Evolutionary conservation across 305 asterid genomes (phyloP).

Genomic region (Rubia peregrina): DNA sequence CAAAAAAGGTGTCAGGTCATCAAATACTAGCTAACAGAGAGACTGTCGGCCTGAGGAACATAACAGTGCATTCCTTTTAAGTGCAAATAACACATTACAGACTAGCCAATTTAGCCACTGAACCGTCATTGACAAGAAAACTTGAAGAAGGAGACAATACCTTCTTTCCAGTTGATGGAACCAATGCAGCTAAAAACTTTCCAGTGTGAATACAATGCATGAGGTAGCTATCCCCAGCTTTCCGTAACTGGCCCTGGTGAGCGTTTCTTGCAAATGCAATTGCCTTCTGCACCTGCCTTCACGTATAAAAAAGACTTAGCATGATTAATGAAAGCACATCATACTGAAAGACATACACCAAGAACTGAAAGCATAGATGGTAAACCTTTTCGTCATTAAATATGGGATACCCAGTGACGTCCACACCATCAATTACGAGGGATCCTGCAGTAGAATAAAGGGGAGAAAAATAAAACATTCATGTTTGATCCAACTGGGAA

Average conservation of each 20-base stretch:
- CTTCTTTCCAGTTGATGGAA: slow-evolving; percentile 75
- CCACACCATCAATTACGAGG: slow-evolving; percentile 78
- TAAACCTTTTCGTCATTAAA: slow-evolving; percentile 79
- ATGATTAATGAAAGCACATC: slow-evolving; percentile 20
- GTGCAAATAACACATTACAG: neutral
- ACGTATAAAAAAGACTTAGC: slow-evolving; percentile 43
- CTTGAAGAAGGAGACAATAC: slow-evolving; percentile 40
- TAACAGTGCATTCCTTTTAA: neutral
- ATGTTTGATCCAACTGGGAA: neutral
- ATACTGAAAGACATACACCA: slow-evolving; percentile 15
- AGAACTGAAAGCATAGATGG: slow-evolving; percentile 39
- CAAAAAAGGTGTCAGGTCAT: slow-evolving; percentile 9
- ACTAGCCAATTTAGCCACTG: neutral
- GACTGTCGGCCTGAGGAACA: neutral
- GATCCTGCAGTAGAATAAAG: slow-evolving; percentile 51
- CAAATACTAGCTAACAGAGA: neutral
- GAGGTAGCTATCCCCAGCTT: slow-evolving; percentile 86
- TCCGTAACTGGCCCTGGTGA: slow-evolving; percentile 86
- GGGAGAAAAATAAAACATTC: neutral
- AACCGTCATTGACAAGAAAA: slow-evolving; percentile 14
- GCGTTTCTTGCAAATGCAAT: slow-evolving; percentile 86
- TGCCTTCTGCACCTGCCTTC: slow-evolving; percentile 99
- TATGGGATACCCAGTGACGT: slow-evolving; percentile 80
- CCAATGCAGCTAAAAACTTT: slow-evolving; percentile 68
- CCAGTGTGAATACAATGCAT: slow-evolving; percentile 96